Percentiles rank a stretch among this genome's conserved stretches.
These are phyloP conservation scores for Penicillium longicatenatum DNA, from an alignment of 495 filamentous ascomycete genomes.

Conservation along the genomic window DNA sequence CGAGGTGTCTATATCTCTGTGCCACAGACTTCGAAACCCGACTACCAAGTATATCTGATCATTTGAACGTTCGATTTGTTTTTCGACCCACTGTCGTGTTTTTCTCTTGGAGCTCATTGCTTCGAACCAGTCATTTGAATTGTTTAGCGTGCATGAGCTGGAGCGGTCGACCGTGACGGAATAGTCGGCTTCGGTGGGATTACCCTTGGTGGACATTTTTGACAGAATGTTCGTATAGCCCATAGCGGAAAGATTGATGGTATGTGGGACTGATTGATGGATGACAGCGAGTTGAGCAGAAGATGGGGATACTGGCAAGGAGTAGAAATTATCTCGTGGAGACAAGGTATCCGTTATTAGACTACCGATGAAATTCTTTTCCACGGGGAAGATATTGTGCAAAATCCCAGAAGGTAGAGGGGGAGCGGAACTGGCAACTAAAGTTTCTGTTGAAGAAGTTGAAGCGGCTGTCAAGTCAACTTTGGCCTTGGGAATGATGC, in stretches of 20 bases:
- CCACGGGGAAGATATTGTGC: not conserved
- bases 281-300: not conserved
- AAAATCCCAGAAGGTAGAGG: not conserved
- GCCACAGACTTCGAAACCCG: not conserved
- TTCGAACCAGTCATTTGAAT: not conserved
- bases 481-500: not conserved
- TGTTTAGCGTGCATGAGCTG: not conserved
- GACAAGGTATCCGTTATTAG: not conserved
- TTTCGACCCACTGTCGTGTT: not conserved
- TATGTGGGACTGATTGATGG: not conserved
- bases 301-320: not conserved
- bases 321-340: not conserved
- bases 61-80: not conserved
- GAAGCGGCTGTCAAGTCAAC: not conserved
- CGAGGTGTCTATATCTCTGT: not conserved
- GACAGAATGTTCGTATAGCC: not conserved
- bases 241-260: not conserved
- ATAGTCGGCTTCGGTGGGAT: not conserved
- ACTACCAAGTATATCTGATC: not conserved
- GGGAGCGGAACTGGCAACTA: not conserved
- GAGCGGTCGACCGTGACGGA: not conserved
- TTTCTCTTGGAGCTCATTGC: not conserved
- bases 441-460: not conserved
- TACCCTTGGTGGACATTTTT: not conserved
- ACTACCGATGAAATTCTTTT: not conserved